These are phyloP conservation scores for Dioscorea zingiberensis DNA, from an alignment of 106 monocot species.

Conservation along the genomic window DNA sequence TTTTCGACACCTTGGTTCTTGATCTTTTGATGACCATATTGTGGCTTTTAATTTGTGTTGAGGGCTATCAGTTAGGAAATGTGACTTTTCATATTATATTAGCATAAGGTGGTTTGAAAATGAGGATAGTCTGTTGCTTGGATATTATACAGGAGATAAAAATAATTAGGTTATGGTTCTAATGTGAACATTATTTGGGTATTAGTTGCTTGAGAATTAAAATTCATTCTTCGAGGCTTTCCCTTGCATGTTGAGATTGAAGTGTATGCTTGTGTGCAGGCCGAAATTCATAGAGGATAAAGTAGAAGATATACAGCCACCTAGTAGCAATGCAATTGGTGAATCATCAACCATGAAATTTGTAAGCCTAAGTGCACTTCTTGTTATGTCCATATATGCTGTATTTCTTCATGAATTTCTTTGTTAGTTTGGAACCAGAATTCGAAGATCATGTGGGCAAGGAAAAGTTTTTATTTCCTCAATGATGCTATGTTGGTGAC, in stretches of 20 bases:
- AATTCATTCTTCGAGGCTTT: too few relatives aligned
- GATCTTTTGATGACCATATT: slow-evolving; percentile 14
- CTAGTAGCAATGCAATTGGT: slow-evolving; percentile 29
- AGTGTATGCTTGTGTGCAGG: slow-evolving; percentile 44
- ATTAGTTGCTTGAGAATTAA: too few relatives aligned
- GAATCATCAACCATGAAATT: slow-evolving; percentile 63
- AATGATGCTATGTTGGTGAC: too few relatives aligned
- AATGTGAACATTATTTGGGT: too few relatives aligned
- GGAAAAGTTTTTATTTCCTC: too few relatives aligned
- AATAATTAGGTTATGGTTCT: too few relatives aligned
- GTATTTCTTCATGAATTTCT: background rate
- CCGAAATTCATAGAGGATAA: slow-evolving; percentile 50
- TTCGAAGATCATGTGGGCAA: background rate
- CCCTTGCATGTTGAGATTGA: background rate
- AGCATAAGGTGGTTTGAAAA: too few relatives aligned
- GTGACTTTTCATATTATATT: too few relatives aligned
- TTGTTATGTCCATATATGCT: background rate
- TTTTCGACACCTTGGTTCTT: slow-evolving; percentile 31
- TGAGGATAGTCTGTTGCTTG: background rate
- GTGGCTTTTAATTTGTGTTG: background rate
- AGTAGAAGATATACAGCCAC: slow-evolving; percentile 42
- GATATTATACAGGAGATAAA: background rate
- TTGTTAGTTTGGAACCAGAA: background rate
- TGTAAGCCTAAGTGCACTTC: slow-evolving; percentile 39
- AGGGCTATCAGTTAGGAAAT: background rate